Evolutionary conservation across 2,329 filamentous ascomycete genomes (phyloP).

Genomic region (Fusarium pseudograminearum): DNA sequence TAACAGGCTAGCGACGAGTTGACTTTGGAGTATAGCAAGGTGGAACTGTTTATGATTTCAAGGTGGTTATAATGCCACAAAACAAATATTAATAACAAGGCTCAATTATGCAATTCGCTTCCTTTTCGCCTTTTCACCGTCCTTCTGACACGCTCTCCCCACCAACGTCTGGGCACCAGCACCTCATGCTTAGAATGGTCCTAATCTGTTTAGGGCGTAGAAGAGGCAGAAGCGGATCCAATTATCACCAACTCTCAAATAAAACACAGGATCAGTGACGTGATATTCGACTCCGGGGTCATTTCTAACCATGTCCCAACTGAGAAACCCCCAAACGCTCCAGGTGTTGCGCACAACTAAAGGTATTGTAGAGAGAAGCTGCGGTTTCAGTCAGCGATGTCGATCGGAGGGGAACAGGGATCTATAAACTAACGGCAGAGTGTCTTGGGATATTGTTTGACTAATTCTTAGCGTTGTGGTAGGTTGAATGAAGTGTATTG

Average conservation of each 20-base stretch:
- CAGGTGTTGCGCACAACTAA: background rate
- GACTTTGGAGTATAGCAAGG: background rate
- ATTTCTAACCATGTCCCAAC: fast-evolving
- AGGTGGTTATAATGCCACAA: background rate
- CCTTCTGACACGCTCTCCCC: background rate
- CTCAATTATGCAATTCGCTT: background rate
- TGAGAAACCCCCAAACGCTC: fast-evolving
- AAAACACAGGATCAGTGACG: no score
- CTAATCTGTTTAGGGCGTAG: no score
- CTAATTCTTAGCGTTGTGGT: background rate
- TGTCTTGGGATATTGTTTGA: background rate
- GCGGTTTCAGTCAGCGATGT: background rate
- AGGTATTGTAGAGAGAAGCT: background rate
- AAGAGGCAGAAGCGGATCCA: no score
- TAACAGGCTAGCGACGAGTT: background rate
- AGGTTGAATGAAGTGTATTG: background rate
- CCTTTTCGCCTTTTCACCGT: background rate
- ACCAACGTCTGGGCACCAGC: no score
- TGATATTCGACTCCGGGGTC: background rate
- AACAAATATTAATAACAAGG: background rate
- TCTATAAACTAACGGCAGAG: background rate
- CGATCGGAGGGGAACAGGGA: background rate
- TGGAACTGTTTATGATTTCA: background rate
- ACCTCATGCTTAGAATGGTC: no score
- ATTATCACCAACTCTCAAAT: no score